phyloP scores from a whole-genome alignment of 345 rosid species.

The Populus deltoides region DNA sequence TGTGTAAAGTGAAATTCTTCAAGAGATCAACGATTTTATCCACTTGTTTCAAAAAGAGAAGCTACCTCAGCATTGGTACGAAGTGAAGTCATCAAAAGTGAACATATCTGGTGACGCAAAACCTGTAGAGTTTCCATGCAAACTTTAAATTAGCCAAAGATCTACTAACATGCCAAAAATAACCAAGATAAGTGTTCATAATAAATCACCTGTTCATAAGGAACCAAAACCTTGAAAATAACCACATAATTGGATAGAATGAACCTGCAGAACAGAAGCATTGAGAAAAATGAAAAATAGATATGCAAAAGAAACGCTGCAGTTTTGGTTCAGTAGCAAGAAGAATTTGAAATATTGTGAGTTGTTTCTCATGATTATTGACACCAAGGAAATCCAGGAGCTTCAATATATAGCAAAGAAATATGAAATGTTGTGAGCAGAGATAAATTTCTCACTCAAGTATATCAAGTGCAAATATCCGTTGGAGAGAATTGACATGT shows the following conservation, averaged over 20 bases:
- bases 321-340: neutral
- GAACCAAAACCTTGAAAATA: constrained; percentile 66
- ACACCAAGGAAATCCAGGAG: neutral
- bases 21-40: neutral
- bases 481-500: constrained; percentile 68
- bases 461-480: constrained; percentile 84
- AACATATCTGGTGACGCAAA: constrained; percentile 90
- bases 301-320: no score
- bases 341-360: neutral
- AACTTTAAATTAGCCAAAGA: constrained; percentile 28
- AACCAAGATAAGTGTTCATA: constrained; percentile 3
- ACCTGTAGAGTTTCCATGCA: constrained; percentile 52
- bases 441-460: constrained; percentile 70
- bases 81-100: constrained; percentile 94
- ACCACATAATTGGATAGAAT: constrained; percentile 78
- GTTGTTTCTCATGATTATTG: neutral
- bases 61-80: constrained; percentile 89
- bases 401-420: no score
- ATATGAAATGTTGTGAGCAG: neutral
- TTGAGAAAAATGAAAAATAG: constrained; percentile 1
- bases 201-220: constrained; percentile 75
- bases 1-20: neutral
- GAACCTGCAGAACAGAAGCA: constrained; percentile 57
- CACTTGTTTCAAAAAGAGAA: constrained; percentile 8
- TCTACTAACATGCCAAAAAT: constrained; percentile 20